Percentiles rank a stretch among this genome's conserved stretches.
Conservation (phyloP, 306 rosid genomes). For the Trifolium subterraneum region DNA sequence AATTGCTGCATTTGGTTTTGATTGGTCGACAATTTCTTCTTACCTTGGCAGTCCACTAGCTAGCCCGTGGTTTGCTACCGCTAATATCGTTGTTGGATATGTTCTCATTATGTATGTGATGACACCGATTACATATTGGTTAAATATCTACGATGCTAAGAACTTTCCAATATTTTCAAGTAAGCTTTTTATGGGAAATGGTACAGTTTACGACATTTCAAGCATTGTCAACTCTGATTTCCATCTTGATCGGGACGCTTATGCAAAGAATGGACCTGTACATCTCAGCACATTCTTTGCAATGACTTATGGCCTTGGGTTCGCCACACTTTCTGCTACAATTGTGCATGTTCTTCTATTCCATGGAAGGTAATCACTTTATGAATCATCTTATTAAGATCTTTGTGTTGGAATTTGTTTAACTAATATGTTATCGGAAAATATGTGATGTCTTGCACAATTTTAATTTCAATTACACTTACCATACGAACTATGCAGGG, state of each 20-base stretch:
- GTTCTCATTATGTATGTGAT: conserved; percentile 66
- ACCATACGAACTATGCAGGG: conserved; percentile 42
- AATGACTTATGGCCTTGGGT: conserved; percentile 77
- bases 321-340: conserved; percentile 79
- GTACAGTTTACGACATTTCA: conserved; percentile 57
- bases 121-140: conserved; percentile 70
- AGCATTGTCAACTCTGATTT: conserved; percentile 62
- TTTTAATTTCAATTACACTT: conserved; percentile 22
- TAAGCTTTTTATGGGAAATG: conserved; percentile 63
- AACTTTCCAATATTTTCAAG: conserved; percentile 69
- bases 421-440: background rate
- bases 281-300: conserved; percentile 85
- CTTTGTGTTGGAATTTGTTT: conserved; percentile 4
- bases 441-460: conserved; percentile 10
- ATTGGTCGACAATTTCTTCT: conserved; percentile 76
- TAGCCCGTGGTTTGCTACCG: conserved; percentile 85
- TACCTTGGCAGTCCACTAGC: conserved; percentile 81
- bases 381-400: background rate
- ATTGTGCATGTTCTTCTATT: conserved; percentile 76
- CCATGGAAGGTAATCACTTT: conserved; percentile 61
- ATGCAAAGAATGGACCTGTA: conserved; percentile 55
- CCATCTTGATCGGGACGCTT: conserved; percentile 66
- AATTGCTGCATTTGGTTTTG: conserved; percentile 73
- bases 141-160: conserved; percentile 60
- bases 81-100: conserved; percentile 67